phyloP scores from a whole-genome alignment of 2,329 filamentous ascomycete species.

The Gaeumannomyces sp. region DNA sequence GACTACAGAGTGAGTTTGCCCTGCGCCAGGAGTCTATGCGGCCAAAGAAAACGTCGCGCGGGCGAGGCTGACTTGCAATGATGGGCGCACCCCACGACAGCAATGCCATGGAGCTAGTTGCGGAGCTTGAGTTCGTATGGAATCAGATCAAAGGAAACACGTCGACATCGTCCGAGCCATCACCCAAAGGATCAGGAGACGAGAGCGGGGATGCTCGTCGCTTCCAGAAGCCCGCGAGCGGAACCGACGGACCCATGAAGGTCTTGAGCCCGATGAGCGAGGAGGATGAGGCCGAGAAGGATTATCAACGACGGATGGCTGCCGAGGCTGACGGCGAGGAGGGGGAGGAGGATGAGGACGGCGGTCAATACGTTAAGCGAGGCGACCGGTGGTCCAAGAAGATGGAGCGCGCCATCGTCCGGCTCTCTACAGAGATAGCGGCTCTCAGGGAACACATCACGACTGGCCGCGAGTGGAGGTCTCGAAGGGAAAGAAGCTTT shows the following conservation, averaged over 20 bases:
- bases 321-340: constrained; percentile 40
- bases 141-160: constrained; percentile 91
- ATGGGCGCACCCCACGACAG: constrained; percentile 27
- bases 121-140: constrained; percentile 98
- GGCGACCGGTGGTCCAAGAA: constrained; percentile 67
- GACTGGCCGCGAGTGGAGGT: constrained; percentile 63
- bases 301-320: constrained; percentile 38
- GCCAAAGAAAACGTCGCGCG: neutral
- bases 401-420: constrained; percentile 79
- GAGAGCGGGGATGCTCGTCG: constrained; percentile 31
- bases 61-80: neutral
- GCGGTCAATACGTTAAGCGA: constrained; percentile 33
- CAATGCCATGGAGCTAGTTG: constrained; percentile 80
- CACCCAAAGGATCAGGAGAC: constrained; percentile 34
- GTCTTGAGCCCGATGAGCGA: constrained; percentile 83
- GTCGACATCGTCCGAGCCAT: constrained; percentile 55
- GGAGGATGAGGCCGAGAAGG: constrained; percentile 60
- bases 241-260: constrained; percentile 54
- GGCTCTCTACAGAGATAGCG: constrained; percentile 87
- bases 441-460: constrained; percentile 88
- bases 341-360: constrained; percentile 31
- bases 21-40: neutral
- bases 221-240: constrained; percentile 40
- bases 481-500: constrained; percentile 57
- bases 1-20: constrained; percentile 62